phyloP scores from a whole-genome alignment of 2,329 filamentous ascomycete species.

The Alternaria rosae region DNA sequence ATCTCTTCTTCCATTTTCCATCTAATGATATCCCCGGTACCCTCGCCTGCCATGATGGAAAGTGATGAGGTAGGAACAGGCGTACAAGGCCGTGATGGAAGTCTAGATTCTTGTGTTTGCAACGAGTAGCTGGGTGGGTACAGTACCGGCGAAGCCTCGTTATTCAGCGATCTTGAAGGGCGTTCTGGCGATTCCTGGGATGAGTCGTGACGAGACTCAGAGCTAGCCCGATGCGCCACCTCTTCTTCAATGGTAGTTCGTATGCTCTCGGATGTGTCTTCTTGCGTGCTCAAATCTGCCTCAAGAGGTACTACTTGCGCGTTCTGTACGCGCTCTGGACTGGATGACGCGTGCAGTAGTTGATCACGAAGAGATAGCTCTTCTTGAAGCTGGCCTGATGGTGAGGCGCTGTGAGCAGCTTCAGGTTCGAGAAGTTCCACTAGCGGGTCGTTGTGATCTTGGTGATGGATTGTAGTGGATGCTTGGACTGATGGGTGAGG shows the following conservation, averaged over 20 bases:
- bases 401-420: background rate
- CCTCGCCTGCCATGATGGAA: conserved; percentile 26
- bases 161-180: conserved; percentile 2
- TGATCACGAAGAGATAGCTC: background rate
- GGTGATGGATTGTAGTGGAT: background rate
- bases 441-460: background rate
- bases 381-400: background rate
- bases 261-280: conserved; percentile 24
- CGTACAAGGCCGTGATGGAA: conserved; percentile 29
- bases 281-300: conserved; percentile 25
- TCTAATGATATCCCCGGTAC: conserved; percentile 6
- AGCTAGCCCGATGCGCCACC: conserved; percentile 3
- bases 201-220: conserved; percentile 40
- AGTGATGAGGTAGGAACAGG: conserved; percentile 20
- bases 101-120: conserved; percentile 22
- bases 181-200: conserved; percentile 39
- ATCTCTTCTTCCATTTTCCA: conserved; percentile 19
- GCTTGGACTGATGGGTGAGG: conserved; percentile 3
- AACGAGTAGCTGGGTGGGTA: conserved; percentile 35
- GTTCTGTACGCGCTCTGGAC: conserved; percentile 28
- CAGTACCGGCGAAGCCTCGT: conserved; percentile 29
- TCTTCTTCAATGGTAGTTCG: conserved; percentile 24
- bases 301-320: conserved; percentile 32
- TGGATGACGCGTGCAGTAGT: conserved; percentile 1
- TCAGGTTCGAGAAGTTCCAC: background rate